Evolutionary conservation across 306 rosid species (phyloP).

Genomic region (Nissolia schottii): DNA sequence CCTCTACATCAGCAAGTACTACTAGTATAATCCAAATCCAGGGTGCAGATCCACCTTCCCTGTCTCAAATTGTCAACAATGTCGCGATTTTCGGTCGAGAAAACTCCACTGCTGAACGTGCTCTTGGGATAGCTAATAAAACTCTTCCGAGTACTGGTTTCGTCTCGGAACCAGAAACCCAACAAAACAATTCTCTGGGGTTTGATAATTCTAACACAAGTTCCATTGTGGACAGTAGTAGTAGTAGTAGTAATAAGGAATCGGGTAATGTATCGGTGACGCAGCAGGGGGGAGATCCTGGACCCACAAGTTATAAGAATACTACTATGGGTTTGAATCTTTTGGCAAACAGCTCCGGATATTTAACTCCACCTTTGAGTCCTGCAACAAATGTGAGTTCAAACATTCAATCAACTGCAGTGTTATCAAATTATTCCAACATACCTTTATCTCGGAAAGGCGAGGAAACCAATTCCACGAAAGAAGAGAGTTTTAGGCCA

Average conservation of each 20-base stretch:
- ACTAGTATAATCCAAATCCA: too few relatives aligned
- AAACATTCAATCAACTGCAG: slow-evolving; percentile 19
- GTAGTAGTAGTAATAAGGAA: too few relatives aligned
- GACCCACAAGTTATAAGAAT: slow-evolving; percentile 3
- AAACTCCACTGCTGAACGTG: slow-evolving; percentile 9
- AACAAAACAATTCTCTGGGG: slow-evolving; percentile 24
- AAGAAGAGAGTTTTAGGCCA: slow-evolving; percentile 27
- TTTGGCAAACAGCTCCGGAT: slow-evolving; percentile 14
- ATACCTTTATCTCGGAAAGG: slow-evolving; percentile 24
- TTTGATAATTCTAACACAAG: slow-evolving; percentile 29
- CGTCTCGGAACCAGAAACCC: slow-evolving; percentile 20
- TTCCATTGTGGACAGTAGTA: background rate
- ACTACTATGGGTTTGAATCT: slow-evolving; percentile 14
- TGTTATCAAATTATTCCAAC: slow-evolving; percentile 20
- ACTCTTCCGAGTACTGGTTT: slow-evolving; percentile 8
- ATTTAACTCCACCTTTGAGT: slow-evolving; percentile 2
- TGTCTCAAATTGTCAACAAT: slow-evolving; percentile 17
- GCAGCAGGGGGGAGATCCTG: slow-evolving; percentile 11
- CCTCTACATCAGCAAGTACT: slow-evolving; percentile 15
- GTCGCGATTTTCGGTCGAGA: slow-evolving; percentile 14
- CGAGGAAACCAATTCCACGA: background rate
- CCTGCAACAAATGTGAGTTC: slow-evolving; percentile 17
- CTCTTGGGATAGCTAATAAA: slow-evolving; percentile 23
- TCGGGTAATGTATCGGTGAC: slow-evolving; percentile 10
- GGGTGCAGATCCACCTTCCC: slow-evolving; percentile 18